Conservation (phyloP, 805 yeast genomes). For the Metschnikowia lunata region DNA sequence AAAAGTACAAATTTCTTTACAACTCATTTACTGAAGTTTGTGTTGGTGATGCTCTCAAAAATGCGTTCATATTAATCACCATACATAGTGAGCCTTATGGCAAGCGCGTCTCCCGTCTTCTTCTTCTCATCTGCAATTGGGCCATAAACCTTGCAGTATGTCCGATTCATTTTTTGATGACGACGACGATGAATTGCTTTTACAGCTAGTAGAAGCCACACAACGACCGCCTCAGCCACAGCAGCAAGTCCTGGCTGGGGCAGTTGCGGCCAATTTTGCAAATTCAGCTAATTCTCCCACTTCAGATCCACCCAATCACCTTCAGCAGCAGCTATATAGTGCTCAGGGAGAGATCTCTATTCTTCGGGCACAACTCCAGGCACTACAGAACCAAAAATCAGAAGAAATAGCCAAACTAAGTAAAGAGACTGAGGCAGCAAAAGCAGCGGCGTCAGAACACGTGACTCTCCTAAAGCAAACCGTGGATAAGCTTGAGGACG, state of each 20-base stretch:
- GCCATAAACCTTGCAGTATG: not conserved
- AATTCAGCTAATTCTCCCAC: constrained; percentile 4
- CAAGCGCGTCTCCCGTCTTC: no score
- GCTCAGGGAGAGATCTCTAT: constrained; percentile 82
- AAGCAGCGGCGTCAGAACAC: constrained; percentile 28
- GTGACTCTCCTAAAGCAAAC: constrained; percentile 26
- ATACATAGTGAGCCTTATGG: no score
- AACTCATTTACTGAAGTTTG: no score
- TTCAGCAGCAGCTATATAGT: constrained; percentile 32
- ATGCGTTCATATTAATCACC: no score
- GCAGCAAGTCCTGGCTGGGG: not conserved
- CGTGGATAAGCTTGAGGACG: constrained; percentile 39
- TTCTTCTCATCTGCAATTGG: no score
- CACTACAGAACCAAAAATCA: constrained; percentile 38
- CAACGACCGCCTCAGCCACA: constrained; percentile 13
- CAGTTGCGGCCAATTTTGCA: not conserved
- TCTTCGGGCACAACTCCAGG: constrained; percentile 58
- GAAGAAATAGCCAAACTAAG: constrained; percentile 31
- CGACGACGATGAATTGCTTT: constrained; percentile 43
- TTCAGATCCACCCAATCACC: constrained; percentile 4
- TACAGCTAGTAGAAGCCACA: constrained; percentile 45
- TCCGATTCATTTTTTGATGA: constrained; percentile 28
- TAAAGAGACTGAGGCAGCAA: constrained; percentile 15
- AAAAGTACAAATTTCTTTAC: no score
- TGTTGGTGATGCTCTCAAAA: no score